Evolutionary conservation across 257 asterid genomes (phyloP), one percentile per base, ranked within the genome.

Genomic region (Anisodus acutangulus): DNA sequence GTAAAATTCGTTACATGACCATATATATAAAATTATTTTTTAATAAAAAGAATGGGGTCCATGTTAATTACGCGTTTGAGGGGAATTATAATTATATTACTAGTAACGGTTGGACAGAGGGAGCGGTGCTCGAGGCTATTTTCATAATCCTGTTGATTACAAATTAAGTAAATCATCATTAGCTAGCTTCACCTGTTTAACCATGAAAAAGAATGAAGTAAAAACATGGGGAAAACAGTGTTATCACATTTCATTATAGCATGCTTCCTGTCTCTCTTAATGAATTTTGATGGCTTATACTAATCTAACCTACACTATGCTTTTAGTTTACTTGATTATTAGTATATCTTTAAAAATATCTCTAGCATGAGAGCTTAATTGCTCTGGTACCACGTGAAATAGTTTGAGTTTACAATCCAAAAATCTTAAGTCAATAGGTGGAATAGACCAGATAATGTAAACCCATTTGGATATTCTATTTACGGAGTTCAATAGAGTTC

Each of bases 61-160:
- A 11, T 60, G 8, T 53, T 19, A 47, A 19, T 74, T 80, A 58
- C 87, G 85, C 87, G 86, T 88, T 84, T 85, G 57, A 81, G 82
- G 85, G 82, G 51, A 79, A 74, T 84, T 74, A 12, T 78, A 17
- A 43, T 71, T 71, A 43, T 41, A 71, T 71, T 71, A 45, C 55
- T 74, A 63, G 78, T 83, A 76, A 89, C 97, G 95, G 95, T 93
- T 93, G 84, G 85, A 79, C 84, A 70, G 70, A 85, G 12, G 68
- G 81, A 47, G 85, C 83, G 92, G 90, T 86, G 91, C 91, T 91
- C 92, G 92, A 88, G 91, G 80, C 22, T 43, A 37, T 69, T 78
- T 35, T 45, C n/a, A 57, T 45, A n/a, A 26, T 74, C 55, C n/a
- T 84, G 19, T 51, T 76, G 39, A 51, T 74, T 49, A 55, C 1